Evolutionary conservation across 371 early-diverging fungal genomes (phyloP).

Genomic region (Amoeboaphelidium protococcarum): DNA sequence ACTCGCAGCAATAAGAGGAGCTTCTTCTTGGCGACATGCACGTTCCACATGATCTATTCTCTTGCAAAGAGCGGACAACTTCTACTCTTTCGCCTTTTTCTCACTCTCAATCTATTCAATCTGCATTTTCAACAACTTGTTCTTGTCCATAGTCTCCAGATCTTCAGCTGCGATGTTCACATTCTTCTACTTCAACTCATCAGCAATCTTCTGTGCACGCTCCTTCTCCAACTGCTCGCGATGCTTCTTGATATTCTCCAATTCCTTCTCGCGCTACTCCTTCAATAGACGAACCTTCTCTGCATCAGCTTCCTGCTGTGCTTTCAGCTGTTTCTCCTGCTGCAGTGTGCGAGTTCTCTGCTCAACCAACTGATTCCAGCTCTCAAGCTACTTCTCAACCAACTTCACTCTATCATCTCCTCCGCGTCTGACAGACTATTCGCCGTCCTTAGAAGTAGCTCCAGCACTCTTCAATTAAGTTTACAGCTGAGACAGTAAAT

Average conservation of each 20-base stretch:
- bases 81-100: slow-evolving; percentile 21
- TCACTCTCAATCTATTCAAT: slow-evolving; percentile 71
- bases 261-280: slow-evolving; percentile 53
- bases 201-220: slow-evolving; percentile 33
- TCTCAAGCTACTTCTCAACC: too few relatives aligned
- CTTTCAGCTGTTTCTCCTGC: slow-evolving; percentile 17
- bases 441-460: too few relatives aligned
- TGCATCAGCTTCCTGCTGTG: slow-evolving; percentile 56
- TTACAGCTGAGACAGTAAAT: too few relatives aligned
- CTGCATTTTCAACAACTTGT: slow-evolving; percentile 53
- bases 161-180: slow-evolving; percentile 20
- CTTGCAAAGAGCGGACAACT: slow-evolving; percentile 26
- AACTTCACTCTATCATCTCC: too few relatives aligned
- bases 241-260: slow-evolving; percentile 44
- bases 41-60: slow-evolving; percentile 81
- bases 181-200: slow-evolving; percentile 46
- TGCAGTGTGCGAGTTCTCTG: too few relatives aligned
- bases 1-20: slow-evolving; percentile 64
- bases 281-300: slow-evolving; percentile 57
- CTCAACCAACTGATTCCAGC: too few relatives aligned
- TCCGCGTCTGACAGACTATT: too few relatives aligned
- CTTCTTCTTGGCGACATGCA: slow-evolving; percentile 81
- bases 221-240: slow-evolving; percentile 53
- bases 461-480: too few relatives aligned
- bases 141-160: slow-evolving; percentile 53